Evolutionary conservation across 2,329 filamentous ascomycete species (phyloP).

Genomic region (Zymoseptoria tritici): DNA sequence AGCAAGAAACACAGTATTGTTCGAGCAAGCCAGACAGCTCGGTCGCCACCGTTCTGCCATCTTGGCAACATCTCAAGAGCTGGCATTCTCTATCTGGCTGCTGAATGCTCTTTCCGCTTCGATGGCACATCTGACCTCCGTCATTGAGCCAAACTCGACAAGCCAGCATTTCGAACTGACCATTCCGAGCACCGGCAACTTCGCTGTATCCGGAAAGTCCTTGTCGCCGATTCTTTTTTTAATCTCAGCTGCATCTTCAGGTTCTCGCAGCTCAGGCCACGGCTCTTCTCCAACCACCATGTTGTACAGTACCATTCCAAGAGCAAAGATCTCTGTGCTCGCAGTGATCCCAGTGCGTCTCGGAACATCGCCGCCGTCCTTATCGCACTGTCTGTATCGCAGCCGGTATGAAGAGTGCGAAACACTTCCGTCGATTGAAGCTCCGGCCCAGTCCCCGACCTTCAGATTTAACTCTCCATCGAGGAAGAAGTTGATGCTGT

Average conservation of each 20-base stretch:
- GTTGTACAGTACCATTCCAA: neutral
- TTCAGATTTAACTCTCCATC: slow-evolving; percentile 6
- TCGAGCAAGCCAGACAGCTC: too few species aligned
- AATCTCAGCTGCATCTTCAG: neutral
- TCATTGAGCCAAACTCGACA: neutral
- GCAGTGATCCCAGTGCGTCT: neutral
- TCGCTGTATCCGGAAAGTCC: neutral
- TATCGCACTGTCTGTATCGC: neutral
- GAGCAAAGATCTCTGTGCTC: neutral
- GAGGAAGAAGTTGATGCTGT: slow-evolving; percentile 8
- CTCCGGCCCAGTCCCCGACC: slow-evolving; percentile 10
- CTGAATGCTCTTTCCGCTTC: neutral
- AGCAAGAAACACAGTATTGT: too few species aligned
- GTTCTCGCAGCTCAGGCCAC: slow-evolving; percentile 1
- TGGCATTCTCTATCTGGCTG: neutral
- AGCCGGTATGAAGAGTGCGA: neutral
- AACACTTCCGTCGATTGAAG: slow-evolving; percentile 6
- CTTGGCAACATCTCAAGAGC: neutral
- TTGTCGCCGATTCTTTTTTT: neutral
- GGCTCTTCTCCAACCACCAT: neutral
- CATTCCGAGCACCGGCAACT: neutral
- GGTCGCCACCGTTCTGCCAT: too few species aligned
- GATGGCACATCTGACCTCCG: neutral
- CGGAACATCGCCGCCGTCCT: neutral
- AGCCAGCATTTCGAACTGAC: neutral